Base-by-base conservation (phyloP, 768 basidiomycete species). In the Pholiota molesta region DNA sequence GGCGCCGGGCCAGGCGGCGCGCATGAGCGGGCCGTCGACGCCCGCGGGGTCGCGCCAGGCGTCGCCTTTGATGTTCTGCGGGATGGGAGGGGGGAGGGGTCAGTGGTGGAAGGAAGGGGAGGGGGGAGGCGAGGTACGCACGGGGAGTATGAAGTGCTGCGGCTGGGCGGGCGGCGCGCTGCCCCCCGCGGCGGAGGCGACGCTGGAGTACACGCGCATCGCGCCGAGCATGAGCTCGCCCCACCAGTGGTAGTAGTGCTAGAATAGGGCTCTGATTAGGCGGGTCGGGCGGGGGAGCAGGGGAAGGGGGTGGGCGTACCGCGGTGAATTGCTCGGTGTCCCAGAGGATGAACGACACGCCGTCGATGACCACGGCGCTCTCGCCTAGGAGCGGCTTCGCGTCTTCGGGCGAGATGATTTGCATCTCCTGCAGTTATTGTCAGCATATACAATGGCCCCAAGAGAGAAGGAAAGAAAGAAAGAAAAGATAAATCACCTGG, bases 1-100 rank as follows among this genome's bases (percentile, higher is more conserved):
- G 17, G 83, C 68, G 14, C 74, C 76, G 1, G 89, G 90, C 72
- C 89, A 91, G 2, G 83, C 85, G 23, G 86, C 82, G 39, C 86
- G 85, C 59, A 90, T 77, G 62, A 91, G 80, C 51, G 85, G 86
- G 13, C 83, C 78, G 68, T 90, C 83, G 67, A 91, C 83, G 17
- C 82, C 81, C 1, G 86, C 86, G 3, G 67, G 65, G 66, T 91
- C 90, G 29, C 87, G 79, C 88, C 86, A 88, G 40, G 73, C 75
- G 10, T 65, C 65, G 8, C 64, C 56, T 37, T 44, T 56, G 39
- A 67, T 57, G 45, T 65, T 62, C 68, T 69, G 14, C n/a, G 23
- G 35, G 16, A 14, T 16, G 39, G 26, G 26, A 26, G 26, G 26
- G 26, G 31, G 31, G 6, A 31, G 31, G n/a, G 31, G n/a, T 11